Conservation (phyloP, 1,284 basidiomycete genomes). For the Tilletia setariae region DNA sequence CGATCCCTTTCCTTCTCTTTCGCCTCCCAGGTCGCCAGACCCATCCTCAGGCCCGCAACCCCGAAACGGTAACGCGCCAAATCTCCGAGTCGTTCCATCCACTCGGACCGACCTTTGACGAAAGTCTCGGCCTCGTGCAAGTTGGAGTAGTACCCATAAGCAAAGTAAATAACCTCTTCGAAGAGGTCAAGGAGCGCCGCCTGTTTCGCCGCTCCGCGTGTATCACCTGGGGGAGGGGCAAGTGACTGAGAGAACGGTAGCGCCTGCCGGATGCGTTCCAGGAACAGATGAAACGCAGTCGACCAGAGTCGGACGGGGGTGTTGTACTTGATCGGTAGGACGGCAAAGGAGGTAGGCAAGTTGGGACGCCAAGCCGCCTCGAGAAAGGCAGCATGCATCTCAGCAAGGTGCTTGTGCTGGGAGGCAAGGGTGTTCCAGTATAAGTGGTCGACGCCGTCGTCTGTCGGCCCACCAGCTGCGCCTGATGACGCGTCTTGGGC, state of each 20-base stretch:
- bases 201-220: conserved; percentile 18
- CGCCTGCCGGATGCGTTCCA: conserved; percentile 81
- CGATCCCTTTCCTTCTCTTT: conserved; percentile 16
- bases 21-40: not conserved
- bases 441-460: conserved; percentile 26
- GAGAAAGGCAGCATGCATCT: conserved; percentile 81
- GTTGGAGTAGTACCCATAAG: conserved; percentile 88
- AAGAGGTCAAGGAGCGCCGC: conserved; percentile 65
- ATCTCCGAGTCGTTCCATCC: conserved; percentile 95
- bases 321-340: conserved; percentile 88
- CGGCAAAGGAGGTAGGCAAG: conserved; percentile 79
- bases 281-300: conserved; percentile 79
- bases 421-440: conserved; percentile 36
- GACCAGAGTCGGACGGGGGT: conserved; percentile 92
- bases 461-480: not conserved
- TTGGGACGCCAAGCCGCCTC: conserved; percentile 79
- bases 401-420: conserved; percentile 67
- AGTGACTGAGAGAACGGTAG: conserved; percentile 59
- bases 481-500: not conserved
- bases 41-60: conserved; percentile 61
- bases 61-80: conserved; percentile 91
- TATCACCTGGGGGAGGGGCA: conserved; percentile 15
- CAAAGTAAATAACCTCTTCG: conserved; percentile 87
- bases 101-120: conserved; percentile 69
- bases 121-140: conserved; percentile 79